Evolutionary conservation across 768 basidiomycete genomes (phyloP).

Genomic region (Kwoniella dejecticola): DNA sequence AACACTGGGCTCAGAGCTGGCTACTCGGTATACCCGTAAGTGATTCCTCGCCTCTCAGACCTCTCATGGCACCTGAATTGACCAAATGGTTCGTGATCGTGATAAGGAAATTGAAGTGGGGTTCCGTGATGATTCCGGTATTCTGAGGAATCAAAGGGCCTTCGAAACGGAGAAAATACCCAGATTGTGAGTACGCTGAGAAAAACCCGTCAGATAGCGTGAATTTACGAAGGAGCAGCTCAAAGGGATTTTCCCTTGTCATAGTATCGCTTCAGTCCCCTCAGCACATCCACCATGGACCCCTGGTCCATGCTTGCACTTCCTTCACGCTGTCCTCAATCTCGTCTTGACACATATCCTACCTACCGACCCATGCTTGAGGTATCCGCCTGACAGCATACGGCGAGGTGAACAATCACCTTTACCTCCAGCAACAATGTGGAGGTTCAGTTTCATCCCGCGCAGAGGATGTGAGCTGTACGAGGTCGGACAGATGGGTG

Average conservation of each 20-base stretch:
- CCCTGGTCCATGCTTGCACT: conserved; percentile 37
- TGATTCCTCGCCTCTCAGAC: not conserved
- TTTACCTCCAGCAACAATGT: conserved; percentile 43
- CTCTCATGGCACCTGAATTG: not conserved
- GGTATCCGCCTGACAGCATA: not conserved
- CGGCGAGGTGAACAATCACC: conserved; percentile 26
- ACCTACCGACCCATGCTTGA: conserved; percentile 38
- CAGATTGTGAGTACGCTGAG: conserved; percentile 34
- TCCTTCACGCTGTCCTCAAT: conserved; percentile 39
- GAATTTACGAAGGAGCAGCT: not conserved
- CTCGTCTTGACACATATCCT: conserved; percentile 40
- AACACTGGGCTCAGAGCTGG: conserved; percentile 57
- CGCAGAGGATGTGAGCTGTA: conserved; percentile 46
- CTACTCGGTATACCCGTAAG: conserved; percentile 54
- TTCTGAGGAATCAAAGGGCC: conserved; percentile 35
- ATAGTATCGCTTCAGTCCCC: conserved; percentile 38
- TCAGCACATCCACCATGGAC: conserved; percentile 40
- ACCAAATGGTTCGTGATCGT: too few species aligned
- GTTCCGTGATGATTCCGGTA: conserved; percentile 50
- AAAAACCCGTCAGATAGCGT: not conserved
- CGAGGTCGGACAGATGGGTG: conserved; percentile 28
- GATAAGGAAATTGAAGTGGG: conserved; percentile 51
- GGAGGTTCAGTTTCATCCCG: conserved; percentile 49
- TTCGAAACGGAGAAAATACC: conserved; percentile 52
- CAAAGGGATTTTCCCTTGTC: not conserved